These are phyloP conservation scores for Kwoniella pini DNA, from an alignment of 768 basidiomycete species.

Conservation along the genomic window DNA sequence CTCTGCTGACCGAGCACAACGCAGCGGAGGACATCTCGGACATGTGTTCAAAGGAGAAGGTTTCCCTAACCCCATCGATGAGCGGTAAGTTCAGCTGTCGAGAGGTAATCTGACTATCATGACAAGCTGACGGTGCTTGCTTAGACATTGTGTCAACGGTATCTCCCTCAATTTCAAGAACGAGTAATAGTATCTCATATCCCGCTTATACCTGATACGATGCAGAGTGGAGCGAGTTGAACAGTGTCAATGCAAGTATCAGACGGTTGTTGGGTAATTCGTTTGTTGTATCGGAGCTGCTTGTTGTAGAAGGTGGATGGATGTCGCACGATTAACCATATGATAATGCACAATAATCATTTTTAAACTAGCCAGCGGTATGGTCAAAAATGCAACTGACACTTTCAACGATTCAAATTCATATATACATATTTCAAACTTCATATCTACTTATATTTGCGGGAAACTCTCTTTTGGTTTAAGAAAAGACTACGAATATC, in stretches of 20 bases:
- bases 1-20: too few species aligned
- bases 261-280: too few species aligned
- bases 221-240: too few species aligned
- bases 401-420: too few species aligned
- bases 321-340: background rate
- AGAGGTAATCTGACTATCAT: too few species aligned
- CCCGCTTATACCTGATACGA: too few species aligned
- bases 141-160: conserved; percentile 66
- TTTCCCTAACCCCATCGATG: conserved; percentile 70
- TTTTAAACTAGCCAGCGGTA: background rate
- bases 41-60: conserved; percentile 95
- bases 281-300: too few species aligned
- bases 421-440: background rate
- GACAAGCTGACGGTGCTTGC: background rate
- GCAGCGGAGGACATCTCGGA: conserved; percentile 80
- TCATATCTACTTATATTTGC: background rate
- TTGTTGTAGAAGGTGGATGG: background rate
- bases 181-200: conserved; percentile 41
- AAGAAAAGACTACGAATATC: too few species aligned
- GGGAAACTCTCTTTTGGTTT: background rate
- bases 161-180: conserved; percentile 76
- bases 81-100: conserved; percentile 34
- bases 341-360: background rate
- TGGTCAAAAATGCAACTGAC: background rate
- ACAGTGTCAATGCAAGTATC: too few species aligned